Evolutionary conservation across 495 filamentous ascomycete genomes (phyloP).

Genomic region (Hyphodiscus hymeniophilus): DNA sequence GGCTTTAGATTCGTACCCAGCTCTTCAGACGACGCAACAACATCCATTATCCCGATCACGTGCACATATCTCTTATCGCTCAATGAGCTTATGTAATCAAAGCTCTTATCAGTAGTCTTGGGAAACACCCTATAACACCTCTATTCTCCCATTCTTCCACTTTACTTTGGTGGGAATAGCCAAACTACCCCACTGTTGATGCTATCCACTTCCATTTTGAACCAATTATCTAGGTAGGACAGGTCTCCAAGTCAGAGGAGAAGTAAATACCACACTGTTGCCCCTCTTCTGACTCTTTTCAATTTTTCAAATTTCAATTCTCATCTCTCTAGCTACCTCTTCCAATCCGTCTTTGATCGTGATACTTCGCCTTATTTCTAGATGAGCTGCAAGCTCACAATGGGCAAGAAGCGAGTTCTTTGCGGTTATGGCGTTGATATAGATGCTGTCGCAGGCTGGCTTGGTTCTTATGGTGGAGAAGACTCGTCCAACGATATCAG

Average conservation of each 20-base stretch:
- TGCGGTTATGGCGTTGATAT: slow-evolving; percentile 51
- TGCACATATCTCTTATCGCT: background rate
- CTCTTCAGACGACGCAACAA: too few species aligned
- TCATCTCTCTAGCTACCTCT: background rate
- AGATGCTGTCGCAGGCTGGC: slow-evolving; percentile 65
- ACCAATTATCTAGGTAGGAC: background rate
- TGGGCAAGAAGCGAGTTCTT: slow-evolving; percentile 55
- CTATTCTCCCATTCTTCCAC: background rate
- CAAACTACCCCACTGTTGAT: slow-evolving; percentile 1
- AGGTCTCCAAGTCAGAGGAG: background rate
- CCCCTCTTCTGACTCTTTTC: background rate
- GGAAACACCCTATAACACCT: too few species aligned
- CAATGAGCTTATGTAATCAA: background rate
- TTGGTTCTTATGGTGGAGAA: slow-evolving; percentile 65
- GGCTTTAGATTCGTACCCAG: too few species aligned
- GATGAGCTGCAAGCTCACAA: slow-evolving; percentile 19
- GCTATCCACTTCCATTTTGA: background rate
- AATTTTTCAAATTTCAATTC: background rate
- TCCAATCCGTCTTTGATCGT: too few species aligned
- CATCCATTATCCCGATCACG: too few species aligned
- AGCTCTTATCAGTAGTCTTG: background rate
- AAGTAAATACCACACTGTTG: background rate
- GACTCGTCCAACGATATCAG: slow-evolving; percentile 62
- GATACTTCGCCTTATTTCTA: too few species aligned
- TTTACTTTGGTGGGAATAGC: too few species aligned